Evolutionary conservation across 805 yeast genomes (phyloP).

Genomic region (Pichia rugopelliculosa): DNA sequence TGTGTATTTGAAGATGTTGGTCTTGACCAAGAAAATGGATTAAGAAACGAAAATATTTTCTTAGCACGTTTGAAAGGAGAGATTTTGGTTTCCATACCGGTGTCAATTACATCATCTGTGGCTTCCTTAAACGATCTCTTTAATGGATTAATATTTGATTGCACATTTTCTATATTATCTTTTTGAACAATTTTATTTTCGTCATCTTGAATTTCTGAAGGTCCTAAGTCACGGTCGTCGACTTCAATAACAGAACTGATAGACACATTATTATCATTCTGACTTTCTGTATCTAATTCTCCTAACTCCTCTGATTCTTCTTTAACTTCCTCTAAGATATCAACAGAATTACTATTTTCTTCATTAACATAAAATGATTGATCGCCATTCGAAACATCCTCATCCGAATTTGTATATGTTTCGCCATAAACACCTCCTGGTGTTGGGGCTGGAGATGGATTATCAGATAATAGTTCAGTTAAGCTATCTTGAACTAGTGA

Average conservation of each 20-base stretch:
- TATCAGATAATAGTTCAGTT: background rate
- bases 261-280: too few species aligned
- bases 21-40: background rate
- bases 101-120: background rate
- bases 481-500: conserved; percentile 2
- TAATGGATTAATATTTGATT: background rate
- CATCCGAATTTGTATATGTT: background rate
- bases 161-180: background rate
- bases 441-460: background rate
- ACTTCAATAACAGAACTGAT: too few species aligned
- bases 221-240: too few species aligned
- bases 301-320: background rate
- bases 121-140: background rate
- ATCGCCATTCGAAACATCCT: conserved; percentile 1
- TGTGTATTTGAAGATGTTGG: background rate
- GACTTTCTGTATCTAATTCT: background rate
- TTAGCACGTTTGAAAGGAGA: background rate
- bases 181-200: background rate
- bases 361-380: conserved; percentile 6
- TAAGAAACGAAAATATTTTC: background rate
- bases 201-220: background rate
- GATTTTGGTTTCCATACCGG: background rate
- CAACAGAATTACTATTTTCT: conserved; percentile 1
- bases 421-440: conserved; percentile 6
- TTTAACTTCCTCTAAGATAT: background rate